Base-by-base conservation (phyloP, 805 yeast genomes). In the Cephaloascus fragrans region DNA sequence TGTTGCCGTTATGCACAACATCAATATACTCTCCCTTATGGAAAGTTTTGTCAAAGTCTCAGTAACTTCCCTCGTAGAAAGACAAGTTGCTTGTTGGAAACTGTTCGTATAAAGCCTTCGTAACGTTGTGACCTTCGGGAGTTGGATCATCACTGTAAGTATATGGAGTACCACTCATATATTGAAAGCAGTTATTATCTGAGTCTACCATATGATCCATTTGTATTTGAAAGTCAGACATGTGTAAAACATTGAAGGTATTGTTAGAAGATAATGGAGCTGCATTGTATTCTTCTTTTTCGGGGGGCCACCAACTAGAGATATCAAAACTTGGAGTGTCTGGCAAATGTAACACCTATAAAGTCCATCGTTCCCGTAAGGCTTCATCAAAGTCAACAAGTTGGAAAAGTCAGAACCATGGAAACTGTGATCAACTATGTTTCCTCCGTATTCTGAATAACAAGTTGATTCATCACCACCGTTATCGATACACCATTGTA, bases 1-100 rank as follows among this genome's bases (percentile, higher is more conserved):
- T 9, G 18, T 32, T 32, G 9, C 35, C 18, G 1, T 45, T 44
- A 23, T 18, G 28, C 16, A 44, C 53, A 32, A 45, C 48, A 44
- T 64, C 62, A 39, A 62, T 58, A 47, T 59, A 59, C 6, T 57
- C 55, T 12, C 69, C 70, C 6, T 50, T 45, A 29, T 49, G 44
- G 37, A 51, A 59, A 8, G 50, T 49, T 34, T 48, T 44, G 19
- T 41, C 49, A 35, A n/a, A n/a, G n/a, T n/a, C n/a, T n/a, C n/a
- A n/a, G n/a, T n/a, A n/a, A n/a, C n/a, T n/a, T n/a, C n/a, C n/a
- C n/a, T n/a, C n/a, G n/a, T n/a, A n/a, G n/a, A n/a, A n/a, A n/a
- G n/a, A n/a, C n/a, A n/a, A n/a, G n/a, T n/a, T n/a, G n/a, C n/a
- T n/a, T n/a, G n/a, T n/a, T n/a, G n/a, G n/a, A n/a, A n/a, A n/a